Conservation (phyloP, 2,329 filamentous ascomycete genomes). For the Fusarium goolgardi region DNA sequence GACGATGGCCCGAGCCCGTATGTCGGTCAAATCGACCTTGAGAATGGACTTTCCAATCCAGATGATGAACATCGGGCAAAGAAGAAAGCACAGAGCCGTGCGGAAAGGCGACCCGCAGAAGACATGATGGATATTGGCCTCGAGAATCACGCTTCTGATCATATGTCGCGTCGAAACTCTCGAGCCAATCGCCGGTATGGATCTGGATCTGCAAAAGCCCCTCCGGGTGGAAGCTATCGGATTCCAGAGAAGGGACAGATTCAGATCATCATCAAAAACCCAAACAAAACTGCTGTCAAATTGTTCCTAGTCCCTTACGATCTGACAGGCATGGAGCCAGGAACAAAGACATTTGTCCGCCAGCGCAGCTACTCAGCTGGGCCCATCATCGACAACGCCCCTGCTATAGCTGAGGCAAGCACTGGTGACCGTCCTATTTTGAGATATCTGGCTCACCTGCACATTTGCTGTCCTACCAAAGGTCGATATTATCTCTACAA, state of each 20-base stretch:
- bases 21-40: slow-evolving; percentile 90
- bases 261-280: slow-evolving; percentile 97
- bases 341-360: slow-evolving; percentile 94
- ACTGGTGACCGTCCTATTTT: slow-evolving; percentile 73
- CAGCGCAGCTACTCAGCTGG: slow-evolving; percentile 93
- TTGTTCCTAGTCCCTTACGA: slow-evolving; percentile 95
- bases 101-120: slow-evolving; percentile 52
- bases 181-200: slow-evolving; percentile 66
- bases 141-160: slow-evolving; percentile 29
- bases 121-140: slow-evolving; percentile 39
- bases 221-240: slow-evolving; percentile 89
- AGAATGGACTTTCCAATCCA: slow-evolving; percentile 75
- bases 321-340: slow-evolving; percentile 88
- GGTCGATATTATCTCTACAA: slow-evolving; percentile 92
- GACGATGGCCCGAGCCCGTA: slow-evolving; percentile 96
- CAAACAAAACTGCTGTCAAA: slow-evolving; percentile 97
- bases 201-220: slow-evolving; percentile 64
- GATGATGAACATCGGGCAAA: slow-evolving; percentile 61
- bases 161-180: slow-evolving; percentile 49
- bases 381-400: slow-evolving; percentile 78
- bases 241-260: slow-evolving; percentile 94
- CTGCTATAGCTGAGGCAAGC: slow-evolving; percentile 47
- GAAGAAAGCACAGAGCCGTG: slow-evolving; percentile 61
- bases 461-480: slow-evolving; percentile 88
- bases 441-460: slow-evolving; percentile 90